Percentiles rank a stretch among this genome's conserved stretches.
Evolutionary conservation across 495 filamentous ascomycete species (phyloP).

Genomic region (Xylaria flabelliformis): DNA sequence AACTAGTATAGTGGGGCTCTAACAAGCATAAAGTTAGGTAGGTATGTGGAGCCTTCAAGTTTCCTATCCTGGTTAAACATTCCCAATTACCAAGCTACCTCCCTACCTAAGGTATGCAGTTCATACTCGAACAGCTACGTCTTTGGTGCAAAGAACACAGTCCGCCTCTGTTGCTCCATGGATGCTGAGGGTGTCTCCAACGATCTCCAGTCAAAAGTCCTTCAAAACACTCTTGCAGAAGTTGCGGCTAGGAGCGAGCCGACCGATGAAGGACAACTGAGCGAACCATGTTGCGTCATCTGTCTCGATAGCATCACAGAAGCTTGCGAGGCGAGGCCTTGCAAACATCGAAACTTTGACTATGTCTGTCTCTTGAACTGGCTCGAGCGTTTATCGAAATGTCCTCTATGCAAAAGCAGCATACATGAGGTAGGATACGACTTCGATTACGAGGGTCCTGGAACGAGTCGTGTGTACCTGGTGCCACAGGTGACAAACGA

Average conservation of each 20-base stretch:
- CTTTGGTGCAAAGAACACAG: not conserved
- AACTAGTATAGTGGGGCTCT: not conserved
- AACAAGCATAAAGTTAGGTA: not conserved
- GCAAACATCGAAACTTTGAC: constrained; percentile 81
- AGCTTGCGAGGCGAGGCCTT: constrained; percentile 72
- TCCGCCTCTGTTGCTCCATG: constrained; percentile 35
- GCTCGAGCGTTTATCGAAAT: constrained; percentile 74
- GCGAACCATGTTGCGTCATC: constrained; percentile 63
- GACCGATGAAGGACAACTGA: constrained; percentile 31
- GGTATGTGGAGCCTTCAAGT: not conserved
- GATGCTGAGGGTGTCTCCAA: constrained; percentile 33
- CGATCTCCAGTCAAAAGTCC: constrained; percentile 51
- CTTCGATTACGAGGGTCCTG: constrained; percentile 54
- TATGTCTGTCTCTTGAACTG: constrained; percentile 84
- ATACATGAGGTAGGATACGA: constrained; percentile 74
- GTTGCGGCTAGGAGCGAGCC: constrained; percentile 42
- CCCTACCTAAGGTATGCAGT: not conserved
- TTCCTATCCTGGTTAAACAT: not conserved
- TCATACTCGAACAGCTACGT: not conserved
- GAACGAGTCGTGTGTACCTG: constrained; percentile 56
- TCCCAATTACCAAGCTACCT: too few species aligned
- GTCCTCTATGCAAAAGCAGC: constrained; percentile 79
- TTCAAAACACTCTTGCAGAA: constrained; percentile 55
- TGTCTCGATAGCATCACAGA: constrained; percentile 80
- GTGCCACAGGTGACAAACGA: constrained; percentile 40